Percentiles rank a stretch among this genome's conserved stretches.
These are phyloP conservation scores for Vitis hybrid DNA, from an alignment of 177 flowering plant genomes.

Conservation along the genomic window DNA sequence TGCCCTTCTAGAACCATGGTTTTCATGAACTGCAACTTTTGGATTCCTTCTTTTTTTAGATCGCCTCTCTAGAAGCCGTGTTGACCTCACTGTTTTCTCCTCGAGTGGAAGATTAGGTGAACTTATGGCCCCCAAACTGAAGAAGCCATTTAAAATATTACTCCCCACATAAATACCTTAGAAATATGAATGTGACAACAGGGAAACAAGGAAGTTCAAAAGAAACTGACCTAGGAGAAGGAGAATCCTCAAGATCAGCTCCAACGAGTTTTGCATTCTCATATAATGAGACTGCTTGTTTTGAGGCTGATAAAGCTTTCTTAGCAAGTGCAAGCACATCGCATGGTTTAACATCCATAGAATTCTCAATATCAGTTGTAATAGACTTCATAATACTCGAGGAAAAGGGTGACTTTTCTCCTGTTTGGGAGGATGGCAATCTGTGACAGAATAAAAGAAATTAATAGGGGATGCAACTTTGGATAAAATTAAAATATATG, in stretches of 20 bases:
- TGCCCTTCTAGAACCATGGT: constrained; percentile 17
- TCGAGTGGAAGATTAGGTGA: constrained; percentile 22
- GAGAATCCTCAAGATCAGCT: constrained; percentile 31
- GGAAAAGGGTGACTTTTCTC: constrained; percentile 18
- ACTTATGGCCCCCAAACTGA: constrained; percentile 28
- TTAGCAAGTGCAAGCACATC: constrained; percentile 65
- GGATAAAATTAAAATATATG: not conserved
- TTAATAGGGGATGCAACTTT: not conserved
- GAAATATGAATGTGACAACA: not conserved
- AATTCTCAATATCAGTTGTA: constrained; percentile 15
- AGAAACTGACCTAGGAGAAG: constrained; percentile 37
- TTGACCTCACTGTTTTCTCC: constrained; percentile 59
- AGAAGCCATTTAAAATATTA: constrained; percentile 13
- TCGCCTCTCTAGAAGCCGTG: constrained; percentile 64
- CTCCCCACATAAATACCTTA: not conserved
- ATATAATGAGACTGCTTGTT: constrained; percentile 58
- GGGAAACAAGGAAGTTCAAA: constrained; percentile 1
- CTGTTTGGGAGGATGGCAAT: constrained; percentile 38
- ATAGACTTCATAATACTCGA: constrained; percentile 23
- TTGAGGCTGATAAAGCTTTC: constrained; percentile 73
- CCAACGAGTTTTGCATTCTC: constrained; percentile 29
- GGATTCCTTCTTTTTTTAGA: constrained; percentile 50
- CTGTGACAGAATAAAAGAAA: constrained; percentile 31
- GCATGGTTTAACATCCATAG: constrained; percentile 27
- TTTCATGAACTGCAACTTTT: constrained; percentile 25